Evolutionary conservation across 495 filamentous ascomycete genomes (phyloP).

Genomic region (Thozetella sp.): DNA sequence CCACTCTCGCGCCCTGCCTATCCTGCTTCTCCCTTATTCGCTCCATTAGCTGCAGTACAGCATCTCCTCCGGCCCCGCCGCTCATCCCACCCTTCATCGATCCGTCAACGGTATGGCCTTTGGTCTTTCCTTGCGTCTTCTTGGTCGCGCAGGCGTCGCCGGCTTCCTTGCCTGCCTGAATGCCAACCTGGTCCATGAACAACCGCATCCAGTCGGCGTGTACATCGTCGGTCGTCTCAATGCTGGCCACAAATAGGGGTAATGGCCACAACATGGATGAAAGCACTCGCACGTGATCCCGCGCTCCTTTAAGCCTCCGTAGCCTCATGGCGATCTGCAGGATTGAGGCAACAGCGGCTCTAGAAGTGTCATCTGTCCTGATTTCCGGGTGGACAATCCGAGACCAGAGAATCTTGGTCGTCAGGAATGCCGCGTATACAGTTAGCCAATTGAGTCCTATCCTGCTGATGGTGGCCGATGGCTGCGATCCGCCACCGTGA

Average conservation of each 20-base stretch:
- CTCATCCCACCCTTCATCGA: neutral
- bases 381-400: constrained; percentile 7
- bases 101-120: neutral
- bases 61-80: neutral
- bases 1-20: constrained; percentile 8
- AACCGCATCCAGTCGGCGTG: constrained; percentile 24
- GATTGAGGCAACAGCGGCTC: constrained; percentile 15
- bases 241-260: constrained; percentile 26
- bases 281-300: constrained; percentile 3
- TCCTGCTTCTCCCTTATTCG: constrained; percentile 17
- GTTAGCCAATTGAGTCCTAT: constrained; percentile 16
- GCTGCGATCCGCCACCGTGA: neutral
- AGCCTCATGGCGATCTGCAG: constrained; percentile 17
- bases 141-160: no score
- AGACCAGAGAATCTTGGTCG: constrained; percentile 20
- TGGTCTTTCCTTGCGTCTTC: no score
- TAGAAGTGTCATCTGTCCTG: constrained; percentile 13
- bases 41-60: constrained; percentile 13
- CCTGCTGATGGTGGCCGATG: constrained; percentile 1
- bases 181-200: constrained; percentile 15
- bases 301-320: constrained; percentile 7
- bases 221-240: constrained; percentile 28
- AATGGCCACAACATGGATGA: constrained; percentile 23
- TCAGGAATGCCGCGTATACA: constrained; percentile 16
- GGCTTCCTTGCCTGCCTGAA: constrained; percentile 1